phyloP scores from a whole-genome alignment of 257 asterid species.

The Capsicum rhomboideum region DNA sequence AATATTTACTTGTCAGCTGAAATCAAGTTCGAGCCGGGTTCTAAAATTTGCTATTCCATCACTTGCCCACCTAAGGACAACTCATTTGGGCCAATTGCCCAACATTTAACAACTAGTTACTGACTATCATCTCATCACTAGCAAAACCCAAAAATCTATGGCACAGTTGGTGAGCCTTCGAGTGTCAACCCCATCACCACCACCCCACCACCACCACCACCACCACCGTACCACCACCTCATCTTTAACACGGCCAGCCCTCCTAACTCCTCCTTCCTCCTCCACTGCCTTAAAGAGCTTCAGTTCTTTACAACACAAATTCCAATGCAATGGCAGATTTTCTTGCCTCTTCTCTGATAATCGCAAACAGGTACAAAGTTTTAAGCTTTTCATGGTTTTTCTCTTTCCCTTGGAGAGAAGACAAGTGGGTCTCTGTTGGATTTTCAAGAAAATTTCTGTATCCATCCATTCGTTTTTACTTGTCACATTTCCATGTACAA shows the following conservation, averaged over 20 bases:
- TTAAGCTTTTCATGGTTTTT: not conserved
- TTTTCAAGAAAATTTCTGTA: not conserved
- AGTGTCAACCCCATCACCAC: conserved; percentile 20
- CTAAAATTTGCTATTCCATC: too few species aligned
- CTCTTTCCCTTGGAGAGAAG: not conserved
- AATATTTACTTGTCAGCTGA: too few species aligned
- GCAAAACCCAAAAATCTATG: conserved; percentile 21
- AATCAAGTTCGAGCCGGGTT: too few species aligned
- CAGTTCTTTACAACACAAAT: conserved; percentile 27
- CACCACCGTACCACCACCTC: not conserved
- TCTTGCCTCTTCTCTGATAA: conserved; percentile 71
- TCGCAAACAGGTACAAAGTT: conserved; percentile 49
- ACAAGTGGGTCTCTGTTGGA: not conserved
- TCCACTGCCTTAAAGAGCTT: conserved; percentile 15
- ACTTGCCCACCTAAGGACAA: too few species aligned
- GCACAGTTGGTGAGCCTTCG: conserved; percentile 48
- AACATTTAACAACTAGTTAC: not conserved
- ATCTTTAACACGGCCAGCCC: conserved; percentile 5
- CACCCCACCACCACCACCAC: conserved; percentile 13
- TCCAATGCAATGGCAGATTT: conserved; percentile 42
- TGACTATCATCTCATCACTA: not conserved
- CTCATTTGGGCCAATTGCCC: too few species aligned
- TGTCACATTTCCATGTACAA: too few species aligned
- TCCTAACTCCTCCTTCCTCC: conserved; percentile 1
- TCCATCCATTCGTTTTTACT: too few species aligned